These are phyloP conservation scores for Haplographium delicatum DNA, from an alignment of 495 filamentous ascomycete species.

Conservation along the genomic window DNA sequence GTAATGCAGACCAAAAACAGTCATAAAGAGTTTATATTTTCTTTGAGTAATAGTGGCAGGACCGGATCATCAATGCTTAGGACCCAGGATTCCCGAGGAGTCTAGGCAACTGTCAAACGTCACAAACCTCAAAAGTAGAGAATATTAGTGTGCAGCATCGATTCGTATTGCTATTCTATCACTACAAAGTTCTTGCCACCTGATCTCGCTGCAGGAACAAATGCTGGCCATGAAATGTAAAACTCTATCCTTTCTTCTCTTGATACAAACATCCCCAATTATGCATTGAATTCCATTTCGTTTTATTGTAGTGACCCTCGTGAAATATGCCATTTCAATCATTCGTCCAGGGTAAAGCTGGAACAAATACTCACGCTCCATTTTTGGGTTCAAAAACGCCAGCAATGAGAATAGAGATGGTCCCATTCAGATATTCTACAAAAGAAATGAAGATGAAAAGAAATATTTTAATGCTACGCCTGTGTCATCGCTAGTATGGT, in stretches of 20 bases:
- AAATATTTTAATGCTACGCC: too few relatives aligned
- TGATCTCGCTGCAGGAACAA: neutral
- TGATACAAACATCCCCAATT: neutral
- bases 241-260: neutral
- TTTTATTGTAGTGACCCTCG: neutral
- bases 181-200: neutral
- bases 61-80: too few relatives aligned
- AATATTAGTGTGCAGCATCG: neutral
- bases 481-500: neutral
- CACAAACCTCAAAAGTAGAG: too few relatives aligned
- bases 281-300: neutral
- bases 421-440: too few relatives aligned
- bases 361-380: neutral
- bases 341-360: neutral
- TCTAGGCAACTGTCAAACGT: too few relatives aligned
- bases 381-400: neutral
- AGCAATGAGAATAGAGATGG: too few relatives aligned
- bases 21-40: too few relatives aligned
- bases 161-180: constrained; percentile 1
- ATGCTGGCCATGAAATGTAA: neutral
- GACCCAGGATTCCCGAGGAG: too few relatives aligned
- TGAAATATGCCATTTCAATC: neutral
- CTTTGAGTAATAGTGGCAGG: too few relatives aligned
- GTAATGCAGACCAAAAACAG: too few relatives aligned
- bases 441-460: neutral